Evolutionary conservation across 2,329 filamentous ascomycete genomes (phyloP).

Genomic region (Sclerotiophoma versabilis): DNA sequence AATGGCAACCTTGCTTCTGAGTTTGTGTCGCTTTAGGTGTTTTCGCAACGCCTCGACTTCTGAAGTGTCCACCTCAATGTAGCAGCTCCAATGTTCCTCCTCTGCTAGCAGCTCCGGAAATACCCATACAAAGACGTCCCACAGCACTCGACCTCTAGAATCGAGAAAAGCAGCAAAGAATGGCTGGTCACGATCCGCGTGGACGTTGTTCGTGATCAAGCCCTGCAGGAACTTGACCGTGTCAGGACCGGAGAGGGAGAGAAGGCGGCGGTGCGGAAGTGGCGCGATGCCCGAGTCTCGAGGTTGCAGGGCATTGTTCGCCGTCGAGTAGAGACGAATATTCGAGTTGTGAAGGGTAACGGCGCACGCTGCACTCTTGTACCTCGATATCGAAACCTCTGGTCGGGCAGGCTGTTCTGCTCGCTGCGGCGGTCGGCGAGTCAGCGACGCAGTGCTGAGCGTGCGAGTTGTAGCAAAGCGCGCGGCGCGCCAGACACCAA

Average conservation of each 20-base stretch:
- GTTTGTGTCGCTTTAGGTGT: conserved; percentile 84
- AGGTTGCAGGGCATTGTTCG: conserved; percentile 27
- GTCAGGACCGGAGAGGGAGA: conserved; percentile 80
- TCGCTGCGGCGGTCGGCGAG: not conserved
- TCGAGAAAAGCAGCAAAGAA: conserved; percentile 84
- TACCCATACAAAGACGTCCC: conserved; percentile 87
- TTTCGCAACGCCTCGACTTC: conserved; percentile 69
- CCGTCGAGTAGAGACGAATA: conserved; percentile 12
- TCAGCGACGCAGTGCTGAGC: conserved; percentile 20
- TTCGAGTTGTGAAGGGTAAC: not conserved
- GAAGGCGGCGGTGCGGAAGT: conserved; percentile 77
- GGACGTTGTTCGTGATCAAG: conserved; percentile 77
- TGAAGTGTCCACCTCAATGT: conserved; percentile 81
- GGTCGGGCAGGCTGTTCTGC: not conserved
- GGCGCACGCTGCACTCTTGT: not conserved
- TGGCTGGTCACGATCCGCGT: conserved; percentile 51
- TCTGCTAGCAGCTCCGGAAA: conserved; percentile 30
- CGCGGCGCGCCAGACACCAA: conserved; percentile 7
- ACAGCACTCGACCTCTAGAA: conserved; percentile 78
- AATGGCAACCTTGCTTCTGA: conserved; percentile 79
- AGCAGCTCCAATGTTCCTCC: conserved; percentile 61
- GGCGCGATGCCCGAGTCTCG: conserved; percentile 58
- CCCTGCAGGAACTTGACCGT: conserved; percentile 87
- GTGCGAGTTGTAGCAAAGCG: conserved; percentile 12
- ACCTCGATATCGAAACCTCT: not conserved